These are phyloP conservation scores for Tetrapyrgos nigripes DNA, from an alignment of 1,284 basidiomycete genomes.

Conservation along the genomic window DNA sequence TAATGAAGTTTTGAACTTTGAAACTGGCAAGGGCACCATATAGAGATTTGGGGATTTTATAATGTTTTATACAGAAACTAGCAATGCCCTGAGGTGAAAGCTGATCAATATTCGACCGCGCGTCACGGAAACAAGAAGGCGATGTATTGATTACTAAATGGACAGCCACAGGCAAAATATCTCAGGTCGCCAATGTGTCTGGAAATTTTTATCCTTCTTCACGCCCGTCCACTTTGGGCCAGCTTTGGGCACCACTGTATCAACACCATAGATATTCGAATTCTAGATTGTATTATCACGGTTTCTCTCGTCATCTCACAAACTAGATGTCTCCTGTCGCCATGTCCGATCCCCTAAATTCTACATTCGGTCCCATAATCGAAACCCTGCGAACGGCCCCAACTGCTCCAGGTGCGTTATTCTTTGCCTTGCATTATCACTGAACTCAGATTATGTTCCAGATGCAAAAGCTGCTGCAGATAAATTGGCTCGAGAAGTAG, in stretches of 20 bases:
- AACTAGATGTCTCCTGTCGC: constrained; percentile 61
- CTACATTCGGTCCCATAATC: constrained; percentile 58
- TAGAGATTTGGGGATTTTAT: too few relatives aligned
- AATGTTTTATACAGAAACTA: not conserved
- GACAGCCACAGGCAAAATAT: not conserved
- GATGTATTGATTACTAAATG: not conserved
- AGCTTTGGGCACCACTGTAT: constrained; percentile 8
- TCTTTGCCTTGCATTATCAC: constrained; percentile 5
- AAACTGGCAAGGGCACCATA: too few relatives aligned
- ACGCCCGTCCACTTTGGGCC: not conserved
- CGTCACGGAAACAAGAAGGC: not conserved
- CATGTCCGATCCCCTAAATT: constrained; percentile 49
- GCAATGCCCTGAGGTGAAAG: not conserved
- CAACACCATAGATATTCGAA: constrained; percentile 12
- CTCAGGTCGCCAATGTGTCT: not conserved
- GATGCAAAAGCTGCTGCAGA: constrained; percentile 85
- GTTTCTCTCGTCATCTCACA: not conserved
- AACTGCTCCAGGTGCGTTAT: constrained; percentile 68
- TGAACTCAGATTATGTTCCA: constrained; percentile 30
- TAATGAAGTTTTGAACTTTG: constrained; percentile 1
- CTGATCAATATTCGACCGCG: not conserved
- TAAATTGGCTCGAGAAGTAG: constrained; percentile 73
- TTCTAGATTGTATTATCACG: constrained; percentile 8
- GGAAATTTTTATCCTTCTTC: not conserved
- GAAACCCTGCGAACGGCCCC: constrained; percentile 73